Evolutionary conservation across 805 yeast species (phyloP), one percentile per base, ranked within the genome.

Genomic region (Naumovozyma dairenensis): DNA sequence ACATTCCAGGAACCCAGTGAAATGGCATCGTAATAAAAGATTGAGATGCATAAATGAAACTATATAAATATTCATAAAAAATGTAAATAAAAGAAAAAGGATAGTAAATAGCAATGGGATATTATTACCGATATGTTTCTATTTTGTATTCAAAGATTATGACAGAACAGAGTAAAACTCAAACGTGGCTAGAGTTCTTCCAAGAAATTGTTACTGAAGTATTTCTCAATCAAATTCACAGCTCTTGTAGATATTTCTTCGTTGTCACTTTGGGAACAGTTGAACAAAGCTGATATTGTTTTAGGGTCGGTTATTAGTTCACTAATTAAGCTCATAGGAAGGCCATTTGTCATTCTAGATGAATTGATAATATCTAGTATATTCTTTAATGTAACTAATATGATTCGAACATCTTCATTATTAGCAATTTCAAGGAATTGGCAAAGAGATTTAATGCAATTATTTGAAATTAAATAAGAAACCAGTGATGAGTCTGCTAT

Each of bases 371-470:
- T 81, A 62, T 81, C 80, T 50, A 87, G 67, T 44, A 87, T 85
- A 57, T 87, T 87, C 55, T 83, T 94, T 51, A 87, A 69, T 2
- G 95, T 93, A 60, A 87, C 96, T 45, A 87, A 72, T 3, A 96
- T 83, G 29, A 87, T 95, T 59, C 85, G 94, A 44, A 85, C 80
- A 44, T 86, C 83, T 59, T 82, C 81, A 57, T 80, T 73, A 57
- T 87, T 96, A 40, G 86, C 86, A 44, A 82, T 75, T 6, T 77
- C 71, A 46, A 87, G 69, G 52, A 89, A 69, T 56, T 87, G 96
- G 63, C 96, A 87, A 52, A 87, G 69, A 19, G 96, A 96, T 67
- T 84, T 87, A 60, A 87, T 87, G 64, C 95, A 84, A 28, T 96
- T 96, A 63, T 87, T 96, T 46, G 69, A 67, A 27, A 89, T 96